Evolutionary conservation across 177 flowering plant species (phyloP).

Genomic region (Telopea speciosissima): DNA sequence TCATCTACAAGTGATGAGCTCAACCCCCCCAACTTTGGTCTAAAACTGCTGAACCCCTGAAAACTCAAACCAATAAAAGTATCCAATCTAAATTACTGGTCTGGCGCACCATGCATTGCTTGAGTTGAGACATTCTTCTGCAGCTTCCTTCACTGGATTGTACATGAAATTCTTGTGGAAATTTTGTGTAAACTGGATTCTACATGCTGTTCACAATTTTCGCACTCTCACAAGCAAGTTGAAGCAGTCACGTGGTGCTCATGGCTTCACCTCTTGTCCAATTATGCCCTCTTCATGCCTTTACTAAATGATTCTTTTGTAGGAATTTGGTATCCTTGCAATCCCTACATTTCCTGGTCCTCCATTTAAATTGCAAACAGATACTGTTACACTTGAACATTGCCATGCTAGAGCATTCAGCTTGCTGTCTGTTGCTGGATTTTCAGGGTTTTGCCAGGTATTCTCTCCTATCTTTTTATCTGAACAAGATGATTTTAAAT

Average conservation of each 20-base stretch:
- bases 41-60: too few species aligned
- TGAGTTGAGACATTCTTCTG: too few species aligned
- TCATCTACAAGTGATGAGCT: too few species aligned
- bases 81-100: too few species aligned
- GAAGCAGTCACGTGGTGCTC: background rate
- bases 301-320: background rate
- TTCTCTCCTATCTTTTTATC: background rate
- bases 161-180: too few species aligned
- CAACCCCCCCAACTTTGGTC: too few species aligned
- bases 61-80: too few species aligned
- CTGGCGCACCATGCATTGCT: too few species aligned
- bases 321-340: slow-evolving; percentile 48
- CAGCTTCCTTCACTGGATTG: too few species aligned
- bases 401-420: slow-evolving; percentile 52
- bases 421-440: slow-evolving; percentile 72
- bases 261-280: background rate
- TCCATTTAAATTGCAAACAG: slow-evolving; percentile 54
- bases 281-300: background rate
- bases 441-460: slow-evolving; percentile 95
- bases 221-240: background rate
- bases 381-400: slow-evolving; percentile 28
- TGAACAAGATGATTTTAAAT: background rate
- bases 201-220: background rate
- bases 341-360: slow-evolving; percentile 61
- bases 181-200: background rate